Conservation (phyloP, 345 rosid genomes). For the Eutrema yunnanense region DNA sequence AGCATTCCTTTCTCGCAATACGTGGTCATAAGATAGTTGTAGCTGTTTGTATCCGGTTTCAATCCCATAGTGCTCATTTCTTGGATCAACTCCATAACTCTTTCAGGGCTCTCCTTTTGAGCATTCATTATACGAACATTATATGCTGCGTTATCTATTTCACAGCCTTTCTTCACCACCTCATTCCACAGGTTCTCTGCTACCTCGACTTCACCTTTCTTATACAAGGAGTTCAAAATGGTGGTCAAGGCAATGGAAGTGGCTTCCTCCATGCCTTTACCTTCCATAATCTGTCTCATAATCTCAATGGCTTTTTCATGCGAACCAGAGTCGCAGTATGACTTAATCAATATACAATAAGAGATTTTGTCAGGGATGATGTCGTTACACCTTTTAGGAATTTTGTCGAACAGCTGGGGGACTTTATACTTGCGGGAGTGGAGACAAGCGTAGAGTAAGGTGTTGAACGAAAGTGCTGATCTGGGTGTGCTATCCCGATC, state of each 20-base stretch:
- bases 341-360: conserved; percentile 58
- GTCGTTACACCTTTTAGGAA: conserved; percentile 28
- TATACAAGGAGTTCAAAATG: conserved; percentile 35
- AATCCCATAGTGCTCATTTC: conserved; percentile 54
- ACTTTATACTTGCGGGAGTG: conserved; percentile 37
- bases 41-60: conserved; percentile 60
- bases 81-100: conserved; percentile 49
- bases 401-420: conserved; percentile 56
- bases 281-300: conserved; percentile 43
- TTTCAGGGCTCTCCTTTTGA: conserved; percentile 35
- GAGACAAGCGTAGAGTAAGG: conserved; percentile 45
- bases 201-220: conserved; percentile 35
- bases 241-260: conserved; percentile 55
- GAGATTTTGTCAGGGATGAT: conserved; percentile 55
- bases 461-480: conserved; percentile 52
- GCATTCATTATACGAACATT: conserved; percentile 56
- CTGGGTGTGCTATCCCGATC: conserved; percentile 51
- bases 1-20: conserved; percentile 53
- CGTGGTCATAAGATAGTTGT: conserved; percentile 60
- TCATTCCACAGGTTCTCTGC: conserved; percentile 62
- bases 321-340: conserved; percentile 53
- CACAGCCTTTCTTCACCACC: conserved; percentile 51
- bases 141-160: conserved; percentile 53
- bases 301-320: conserved; percentile 48
- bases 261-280: conserved; percentile 39